phyloP scores from a whole-genome alignment of 176 grass and related monocot species.

The Hordeum marinum region DNA sequence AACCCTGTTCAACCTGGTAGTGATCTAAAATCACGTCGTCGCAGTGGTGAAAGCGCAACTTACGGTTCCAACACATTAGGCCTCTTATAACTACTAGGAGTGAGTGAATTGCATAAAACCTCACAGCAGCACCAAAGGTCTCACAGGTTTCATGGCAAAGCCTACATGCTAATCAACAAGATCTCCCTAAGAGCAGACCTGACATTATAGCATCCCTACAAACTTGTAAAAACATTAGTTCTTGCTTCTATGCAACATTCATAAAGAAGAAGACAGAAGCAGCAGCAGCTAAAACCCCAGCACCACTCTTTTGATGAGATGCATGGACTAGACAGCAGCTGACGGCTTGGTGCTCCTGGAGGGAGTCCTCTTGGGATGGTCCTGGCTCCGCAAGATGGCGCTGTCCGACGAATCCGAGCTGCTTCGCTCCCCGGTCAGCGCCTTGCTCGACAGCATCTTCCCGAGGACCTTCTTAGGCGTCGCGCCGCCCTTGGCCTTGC shows the following conservation, averaged over 20 bases:
- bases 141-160: constrained; percentile 27
- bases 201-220: constrained; percentile 41
- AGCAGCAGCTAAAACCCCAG: constrained; percentile 35
- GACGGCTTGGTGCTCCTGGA: constrained; percentile 34
- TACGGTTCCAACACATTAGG: constrained; percentile 7
- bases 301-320: neutral
- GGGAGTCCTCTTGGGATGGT: constrained; percentile 47
- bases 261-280: constrained; percentile 16
- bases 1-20: neutral
- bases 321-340: constrained; percentile 25
- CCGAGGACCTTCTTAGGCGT: constrained; percentile 56
- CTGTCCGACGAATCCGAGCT: constrained; percentile 78
- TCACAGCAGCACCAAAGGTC: constrained; percentile 19
- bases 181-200: constrained; percentile 39
- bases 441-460: constrained; percentile 59
- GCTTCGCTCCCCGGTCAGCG: constrained; percentile 52
- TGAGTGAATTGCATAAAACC: constrained; percentile 27
- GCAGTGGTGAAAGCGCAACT: neutral
- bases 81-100: constrained; percentile 18
- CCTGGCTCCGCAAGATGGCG: constrained; percentile 38
- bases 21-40: neutral
- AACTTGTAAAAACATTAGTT: constrained; percentile 25
- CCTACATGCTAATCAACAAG: constrained; percentile 30
- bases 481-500: constrained; percentile 40
- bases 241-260: constrained; percentile 45